Evolutionary conservation across 2,329 filamentous ascomycete genomes (phyloP).

Genomic region (Penicillium sp.): DNA sequence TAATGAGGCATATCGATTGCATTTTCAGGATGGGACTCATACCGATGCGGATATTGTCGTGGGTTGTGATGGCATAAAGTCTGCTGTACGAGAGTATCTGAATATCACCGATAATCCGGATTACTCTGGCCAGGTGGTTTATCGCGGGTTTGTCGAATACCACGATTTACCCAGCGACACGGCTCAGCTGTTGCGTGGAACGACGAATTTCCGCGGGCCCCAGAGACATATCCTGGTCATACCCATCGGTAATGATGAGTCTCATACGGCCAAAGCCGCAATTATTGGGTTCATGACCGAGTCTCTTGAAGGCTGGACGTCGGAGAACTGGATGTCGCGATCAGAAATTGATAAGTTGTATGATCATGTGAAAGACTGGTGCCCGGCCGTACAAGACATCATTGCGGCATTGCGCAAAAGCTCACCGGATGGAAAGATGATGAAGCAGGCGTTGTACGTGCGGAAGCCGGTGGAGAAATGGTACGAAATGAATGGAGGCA

Average conservation of each 20-base stretch:
- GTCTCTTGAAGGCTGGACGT: slow-evolving; percentile 32
- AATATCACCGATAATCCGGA: slow-evolving; percentile 26
- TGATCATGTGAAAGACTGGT: slow-evolving; percentile 32
- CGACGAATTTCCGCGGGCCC: slow-evolving; percentile 33
- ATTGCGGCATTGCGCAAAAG: slow-evolving; percentile 28
- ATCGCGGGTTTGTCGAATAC: slow-evolving; percentile 35
- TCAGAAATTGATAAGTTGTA: slow-evolving; percentile 31
- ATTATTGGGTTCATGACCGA: slow-evolving; percentile 38
- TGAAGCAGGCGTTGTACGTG: slow-evolving; percentile 33
- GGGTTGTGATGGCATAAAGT: slow-evolving; percentile 20
- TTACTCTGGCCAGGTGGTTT: slow-evolving; percentile 36
- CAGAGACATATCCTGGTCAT: slow-evolving; percentile 31
- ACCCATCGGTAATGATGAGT: slow-evolving; percentile 35
- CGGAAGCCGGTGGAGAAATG: slow-evolving; percentile 30
- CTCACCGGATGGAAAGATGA: slow-evolving; percentile 28
- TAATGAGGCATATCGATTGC: too few species aligned
- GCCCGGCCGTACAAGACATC: slow-evolving; percentile 29
- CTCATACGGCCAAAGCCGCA: slow-evolving; percentile 27
- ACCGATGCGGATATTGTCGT: slow-evolving; percentile 17
- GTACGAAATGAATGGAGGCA: slow-evolving; percentile 25
- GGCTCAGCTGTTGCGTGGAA: slow-evolving; percentile 27
- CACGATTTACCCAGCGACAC: slow-evolving; percentile 28
- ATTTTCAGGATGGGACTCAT: slow-evolving; percentile 7
- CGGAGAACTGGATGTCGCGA: slow-evolving; percentile 33
- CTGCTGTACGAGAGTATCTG: slow-evolving; percentile 18